Evolutionary conservation across 768 basidiomycete species (phyloP), one percentile per base, ranked within the genome.

Genomic region (Lentinus tigrinus): DNA sequence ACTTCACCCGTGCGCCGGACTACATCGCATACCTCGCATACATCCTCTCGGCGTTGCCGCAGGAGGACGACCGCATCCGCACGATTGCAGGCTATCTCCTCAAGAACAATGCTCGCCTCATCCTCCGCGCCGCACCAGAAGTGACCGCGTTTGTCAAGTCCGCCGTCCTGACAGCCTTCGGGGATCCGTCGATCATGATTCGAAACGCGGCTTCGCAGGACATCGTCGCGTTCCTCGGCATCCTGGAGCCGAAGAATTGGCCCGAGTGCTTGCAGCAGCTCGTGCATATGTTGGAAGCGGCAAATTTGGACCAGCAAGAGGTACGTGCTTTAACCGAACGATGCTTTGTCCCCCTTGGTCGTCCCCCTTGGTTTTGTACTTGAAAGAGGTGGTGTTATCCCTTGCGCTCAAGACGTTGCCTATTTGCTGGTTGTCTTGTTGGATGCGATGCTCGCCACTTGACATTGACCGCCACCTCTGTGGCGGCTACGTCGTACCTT

Each of bases 11-110:
- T 67, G 87, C 88, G 62, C 91, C 95, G 46, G 94, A 97, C 73
- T 98, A 97, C 73, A 88, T 94, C 59, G 95, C 89, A 56, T 98
- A 99, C 82, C 87, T 99, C 62, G 91, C 91, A 21, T 92, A 95
- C 72, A 95, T 98, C 77, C 85, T 98, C 62, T 86, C 89, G 57
- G 79, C 81, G 44, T 76, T 91, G 78, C 80, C 87, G 2, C 79
- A 84, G 59, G 94, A 98, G 75, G 89, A 95, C 69, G 94, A 93
- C 70, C 89, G 91, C 49, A 93, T 96, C 72, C 86, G 96, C 52
- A 91, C 93, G 58, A 95, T 98, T 76, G 95, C 96, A 24, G 96
- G 96, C 42, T 92, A 98, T 67, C 80, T 98, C 23, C 85, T 99
- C 74, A 99, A 99, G 85, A 98, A 99, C 74, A 95, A 94, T 67